Conservation (phyloP, 306 rosid species). For the Cicer arietinum region DNA sequence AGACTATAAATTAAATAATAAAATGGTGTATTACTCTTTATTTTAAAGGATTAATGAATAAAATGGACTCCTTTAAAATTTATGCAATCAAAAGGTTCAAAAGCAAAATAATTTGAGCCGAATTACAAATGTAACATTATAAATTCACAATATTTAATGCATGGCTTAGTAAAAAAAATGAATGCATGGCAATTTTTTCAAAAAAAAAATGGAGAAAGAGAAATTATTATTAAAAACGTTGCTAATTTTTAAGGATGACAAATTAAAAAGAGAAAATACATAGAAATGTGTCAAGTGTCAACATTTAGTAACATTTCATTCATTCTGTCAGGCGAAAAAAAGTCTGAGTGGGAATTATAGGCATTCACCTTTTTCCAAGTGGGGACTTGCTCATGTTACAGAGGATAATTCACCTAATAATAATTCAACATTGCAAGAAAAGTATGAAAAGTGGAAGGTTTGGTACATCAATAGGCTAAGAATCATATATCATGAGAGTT, state of each 20-base stretch:
- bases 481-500: conserved; percentile 32
- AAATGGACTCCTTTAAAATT: background rate
- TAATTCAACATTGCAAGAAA: conserved; percentile 29
- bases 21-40: background rate
- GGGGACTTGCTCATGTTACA: conserved; percentile 38
- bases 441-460: conserved; percentile 13
- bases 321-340: conserved; percentile 20
- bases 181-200: too few species aligned
- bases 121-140: conserved; percentile 23
- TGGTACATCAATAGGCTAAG: conserved; percentile 13
- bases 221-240: too few species aligned
- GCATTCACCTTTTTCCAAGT: conserved; percentile 42
- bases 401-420: conserved; percentile 34
- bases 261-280: background rate
- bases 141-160: background rate
- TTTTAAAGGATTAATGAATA: background rate
- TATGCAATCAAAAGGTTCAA: conserved; percentile 23
- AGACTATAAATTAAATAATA: background rate
- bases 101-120: conserved; percentile 35
- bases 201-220: too few species aligned
- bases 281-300: conserved; percentile 29
- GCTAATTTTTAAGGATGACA: background rate
- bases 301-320: conserved; percentile 30
- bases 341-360: conserved; percentile 32
- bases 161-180: background rate